phyloP scores from a whole-genome alignment of 345 rosid species.

The Populus tremula region DNA sequence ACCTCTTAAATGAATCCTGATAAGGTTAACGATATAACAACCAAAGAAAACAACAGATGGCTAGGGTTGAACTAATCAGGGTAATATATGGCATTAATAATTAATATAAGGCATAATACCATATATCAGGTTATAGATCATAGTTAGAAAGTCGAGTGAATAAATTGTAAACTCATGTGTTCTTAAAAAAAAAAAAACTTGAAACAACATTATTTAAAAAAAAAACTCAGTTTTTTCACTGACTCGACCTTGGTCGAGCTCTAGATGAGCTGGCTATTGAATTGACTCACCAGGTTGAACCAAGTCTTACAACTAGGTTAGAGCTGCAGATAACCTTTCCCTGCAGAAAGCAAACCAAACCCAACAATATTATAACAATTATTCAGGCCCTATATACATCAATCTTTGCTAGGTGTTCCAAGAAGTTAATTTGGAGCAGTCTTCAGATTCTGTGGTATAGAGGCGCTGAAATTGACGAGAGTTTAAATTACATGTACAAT shows the following conservation, averaged over 20 bases:
- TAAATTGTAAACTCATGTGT: no score
- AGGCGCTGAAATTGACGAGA: not conserved
- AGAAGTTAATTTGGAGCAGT: not conserved
- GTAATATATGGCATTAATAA: not conserved
- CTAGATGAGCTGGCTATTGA: no score
- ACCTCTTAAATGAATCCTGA: not conserved
- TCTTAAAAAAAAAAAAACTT: no score
- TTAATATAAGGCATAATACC: not conserved
- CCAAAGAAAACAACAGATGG: not conserved
- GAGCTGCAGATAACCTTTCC: no score
- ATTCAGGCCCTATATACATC: not conserved
- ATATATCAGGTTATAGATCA: not conserved
- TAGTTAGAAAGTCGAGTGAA: no score
- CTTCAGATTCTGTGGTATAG: not conserved
- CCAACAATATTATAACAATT: not conserved
- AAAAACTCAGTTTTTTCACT: no score
- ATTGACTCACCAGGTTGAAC: no score
- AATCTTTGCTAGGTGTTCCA: not conserved
- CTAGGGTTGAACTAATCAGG: not conserved
- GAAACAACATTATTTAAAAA: no score
- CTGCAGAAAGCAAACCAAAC: no score
- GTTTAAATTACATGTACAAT: not conserved
- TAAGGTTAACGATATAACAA: not conserved
- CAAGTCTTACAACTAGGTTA: no score
- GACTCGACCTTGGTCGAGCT: no score